Conservation (phyloP, 2,329 filamentous ascomycete species). For the Apiospora rasikravindrae region DNA sequence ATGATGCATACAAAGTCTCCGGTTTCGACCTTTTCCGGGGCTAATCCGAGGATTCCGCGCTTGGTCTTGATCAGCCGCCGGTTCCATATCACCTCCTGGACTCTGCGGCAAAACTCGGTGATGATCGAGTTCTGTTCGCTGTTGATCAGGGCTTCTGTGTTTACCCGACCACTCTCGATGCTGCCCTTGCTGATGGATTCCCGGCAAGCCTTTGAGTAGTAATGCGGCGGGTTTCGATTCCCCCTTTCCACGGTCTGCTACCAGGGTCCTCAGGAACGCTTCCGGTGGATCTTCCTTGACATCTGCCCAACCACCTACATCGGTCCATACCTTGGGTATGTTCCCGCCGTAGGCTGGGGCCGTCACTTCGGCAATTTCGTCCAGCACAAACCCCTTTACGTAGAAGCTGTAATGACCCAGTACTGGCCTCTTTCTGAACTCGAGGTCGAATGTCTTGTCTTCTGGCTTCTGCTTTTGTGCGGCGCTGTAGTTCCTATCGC, state of each 20-base stretch:
- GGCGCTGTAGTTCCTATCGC: slow-evolving; percentile 38
- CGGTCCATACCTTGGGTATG: not conserved
- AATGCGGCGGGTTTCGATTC: slow-evolving; percentile 33
- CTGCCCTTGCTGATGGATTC: slow-evolving; percentile 34
- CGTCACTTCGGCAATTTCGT: slow-evolving; percentile 27
- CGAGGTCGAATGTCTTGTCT: not conserved
- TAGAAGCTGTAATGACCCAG: slow-evolving; percentile 38
- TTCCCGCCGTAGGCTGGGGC: slow-evolving; percentile 28
- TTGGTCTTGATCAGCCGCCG: slow-evolving; percentile 28
- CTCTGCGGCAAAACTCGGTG: slow-evolving; percentile 29
- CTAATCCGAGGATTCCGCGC: no score
- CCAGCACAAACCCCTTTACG: slow-evolving; percentile 39
- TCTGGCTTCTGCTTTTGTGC: slow-evolving; percentile 25
- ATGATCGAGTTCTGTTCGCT: slow-evolving; percentile 36
- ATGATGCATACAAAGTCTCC: slow-evolving; percentile 33
- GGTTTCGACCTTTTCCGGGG: slow-evolving; percentile 20
- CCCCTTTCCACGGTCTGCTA: slow-evolving; percentile 34
- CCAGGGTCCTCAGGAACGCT: slow-evolving; percentile 34
- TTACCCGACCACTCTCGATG: slow-evolving; percentile 26
- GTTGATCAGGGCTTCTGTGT: slow-evolving; percentile 26
- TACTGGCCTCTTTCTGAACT: slow-evolving; percentile 32
- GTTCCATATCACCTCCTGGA: slow-evolving; percentile 36
- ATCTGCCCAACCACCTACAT: not conserved
- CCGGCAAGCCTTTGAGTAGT: slow-evolving; percentile 33
- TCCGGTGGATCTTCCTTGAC: slow-evolving; percentile 28